Evolutionary conservation across 2,329 filamentous ascomycete species (phyloP).

Genomic region (Penicillium sp.): DNA sequence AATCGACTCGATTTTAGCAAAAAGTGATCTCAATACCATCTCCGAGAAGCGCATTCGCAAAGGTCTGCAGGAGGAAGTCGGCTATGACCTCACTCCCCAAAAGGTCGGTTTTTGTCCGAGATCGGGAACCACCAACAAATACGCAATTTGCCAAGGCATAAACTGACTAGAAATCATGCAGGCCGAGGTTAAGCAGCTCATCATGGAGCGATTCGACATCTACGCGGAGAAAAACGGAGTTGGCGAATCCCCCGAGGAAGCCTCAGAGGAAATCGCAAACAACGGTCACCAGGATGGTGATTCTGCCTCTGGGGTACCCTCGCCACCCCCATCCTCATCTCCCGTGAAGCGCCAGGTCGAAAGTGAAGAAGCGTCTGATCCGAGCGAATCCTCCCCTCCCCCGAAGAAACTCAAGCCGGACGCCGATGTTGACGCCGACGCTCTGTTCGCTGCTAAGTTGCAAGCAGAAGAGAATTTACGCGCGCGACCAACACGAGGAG

Average conservation of each 20-base stretch:
- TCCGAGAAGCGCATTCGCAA: constrained; percentile 67
- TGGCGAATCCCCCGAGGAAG: constrained; percentile 32
- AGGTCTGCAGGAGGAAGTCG: constrained; percentile 60
- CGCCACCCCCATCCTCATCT: constrained; percentile 35
- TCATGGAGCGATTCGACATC: constrained; percentile 72
- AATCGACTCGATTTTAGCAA: constrained; percentile 63
- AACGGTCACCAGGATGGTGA: constrained; percentile 37
- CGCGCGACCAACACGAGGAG: constrained; percentile 74
- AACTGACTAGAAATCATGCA: constrained; percentile 31
- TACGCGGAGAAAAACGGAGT: constrained; percentile 51
- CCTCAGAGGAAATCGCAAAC: constrained; percentile 16
- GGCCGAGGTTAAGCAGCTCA: constrained; percentile 70
- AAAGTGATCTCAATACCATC: constrained; percentile 63
- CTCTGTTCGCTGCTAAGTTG: constrained; percentile 78
- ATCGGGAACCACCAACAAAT: background rate
- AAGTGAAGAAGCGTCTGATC: constrained; percentile 43
- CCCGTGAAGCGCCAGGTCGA: constrained; percentile 44
- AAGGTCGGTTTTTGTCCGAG: constrained; percentile 51
- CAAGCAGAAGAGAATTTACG: constrained; percentile 88
- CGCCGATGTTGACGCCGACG: constrained; percentile 70
- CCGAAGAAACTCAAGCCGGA: constrained; percentile 64
- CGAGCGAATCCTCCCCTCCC: constrained; percentile 38
- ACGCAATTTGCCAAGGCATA: background rate
- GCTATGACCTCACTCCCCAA: constrained; percentile 61
- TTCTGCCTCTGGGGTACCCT: constrained; percentile 30